Percentiles rank a stretch among this genome's conserved stretches.
Conservation (phyloP, 352 stramenopile genomes). For the Globisporangium camurandrum region DNA sequence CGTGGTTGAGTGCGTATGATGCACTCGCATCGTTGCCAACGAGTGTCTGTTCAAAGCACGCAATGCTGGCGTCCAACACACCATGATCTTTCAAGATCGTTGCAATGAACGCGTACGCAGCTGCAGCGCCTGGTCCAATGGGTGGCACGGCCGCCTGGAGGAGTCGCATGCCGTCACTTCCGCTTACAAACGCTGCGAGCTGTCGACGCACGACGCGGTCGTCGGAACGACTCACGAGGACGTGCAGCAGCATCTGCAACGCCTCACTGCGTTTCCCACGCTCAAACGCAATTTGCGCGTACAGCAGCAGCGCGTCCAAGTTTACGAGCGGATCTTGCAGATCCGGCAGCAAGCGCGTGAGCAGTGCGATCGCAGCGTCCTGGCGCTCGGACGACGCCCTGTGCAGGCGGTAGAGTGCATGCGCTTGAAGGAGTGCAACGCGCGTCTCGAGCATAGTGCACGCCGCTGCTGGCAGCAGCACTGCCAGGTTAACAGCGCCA, state of each 20-base stretch:
- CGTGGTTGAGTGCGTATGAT: conserved; percentile 60
- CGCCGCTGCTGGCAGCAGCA: background rate
- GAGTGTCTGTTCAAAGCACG: conserved; percentile 51
- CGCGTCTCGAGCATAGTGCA: conserved; percentile 26
- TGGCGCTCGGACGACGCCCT: conserved; percentile 28
- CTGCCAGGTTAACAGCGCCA: background rate
- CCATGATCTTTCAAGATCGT: conserved; percentile 72
- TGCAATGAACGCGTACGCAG: conserved; percentile 65
- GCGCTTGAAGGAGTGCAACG: conserved; percentile 41
- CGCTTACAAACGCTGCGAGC: conserved; percentile 37
- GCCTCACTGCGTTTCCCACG: conserved; percentile 52
- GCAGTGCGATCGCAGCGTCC: conserved; percentile 43
- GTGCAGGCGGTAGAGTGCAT: conserved; percentile 34
- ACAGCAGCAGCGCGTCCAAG: conserved; percentile 58
- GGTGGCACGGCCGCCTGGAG: conserved; percentile 32
- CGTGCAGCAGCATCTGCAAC: conserved; percentile 57
- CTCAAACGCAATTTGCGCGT: conserved; percentile 52
- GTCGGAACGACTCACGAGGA: conserved; percentile 43
- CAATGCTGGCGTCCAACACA: conserved; percentile 36
- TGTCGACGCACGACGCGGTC: conserved; percentile 42
- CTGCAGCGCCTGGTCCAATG: conserved; percentile 31
- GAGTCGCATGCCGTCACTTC: conserved; percentile 28
- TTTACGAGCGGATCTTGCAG: conserved; percentile 43
- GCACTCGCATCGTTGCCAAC: conserved; percentile 27
- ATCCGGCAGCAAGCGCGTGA: conserved; percentile 48